A percentile compares a stretch with the other conserved stretches of the same genome.
phyloP scores from a whole-genome alignment of 345 rosid species.

The Rhodomyrtus tomentosa region DNA sequence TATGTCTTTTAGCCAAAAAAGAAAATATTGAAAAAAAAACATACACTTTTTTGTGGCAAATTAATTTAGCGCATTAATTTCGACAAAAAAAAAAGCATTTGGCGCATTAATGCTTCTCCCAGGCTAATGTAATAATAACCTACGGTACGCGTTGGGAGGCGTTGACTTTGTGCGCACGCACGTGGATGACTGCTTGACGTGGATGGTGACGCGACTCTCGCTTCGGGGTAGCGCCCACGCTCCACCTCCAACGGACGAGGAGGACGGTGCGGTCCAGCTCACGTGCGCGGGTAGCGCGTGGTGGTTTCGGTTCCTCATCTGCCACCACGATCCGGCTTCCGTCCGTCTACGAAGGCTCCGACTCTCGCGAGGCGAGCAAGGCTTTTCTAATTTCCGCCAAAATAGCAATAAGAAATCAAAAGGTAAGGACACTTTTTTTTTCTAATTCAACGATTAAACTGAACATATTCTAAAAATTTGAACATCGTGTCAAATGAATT shows the following conservation, averaged over 20 bases:
- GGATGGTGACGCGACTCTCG: background rate
- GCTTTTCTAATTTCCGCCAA: background rate
- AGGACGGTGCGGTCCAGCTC: background rate
- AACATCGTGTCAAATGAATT: too few species aligned
- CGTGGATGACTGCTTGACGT: background rate
- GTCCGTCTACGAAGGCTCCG: background rate
- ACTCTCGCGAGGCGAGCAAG: background rate
- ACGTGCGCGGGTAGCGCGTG: background rate
- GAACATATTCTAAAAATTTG: too few species aligned
- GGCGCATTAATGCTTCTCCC: background rate
- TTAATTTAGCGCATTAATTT: too few species aligned
- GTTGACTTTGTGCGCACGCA: background rate
- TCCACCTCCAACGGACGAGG: background rate
- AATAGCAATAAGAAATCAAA: background rate
- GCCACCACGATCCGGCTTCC: background rate
- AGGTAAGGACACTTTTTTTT: background rate
- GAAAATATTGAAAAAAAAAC: too few species aligned
- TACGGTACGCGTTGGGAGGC: background rate
- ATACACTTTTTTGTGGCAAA: background rate
- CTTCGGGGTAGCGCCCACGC: background rate
- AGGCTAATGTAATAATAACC: background rate
- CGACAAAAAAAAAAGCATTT: too few species aligned
- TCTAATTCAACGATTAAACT: too few species aligned
- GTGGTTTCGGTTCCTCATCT: background rate
- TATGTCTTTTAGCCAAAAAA: background rate